phyloP scores from a whole-genome alignment of 2,329 filamentous ascomycete species.

The Colletotrichum sp. region DNA sequence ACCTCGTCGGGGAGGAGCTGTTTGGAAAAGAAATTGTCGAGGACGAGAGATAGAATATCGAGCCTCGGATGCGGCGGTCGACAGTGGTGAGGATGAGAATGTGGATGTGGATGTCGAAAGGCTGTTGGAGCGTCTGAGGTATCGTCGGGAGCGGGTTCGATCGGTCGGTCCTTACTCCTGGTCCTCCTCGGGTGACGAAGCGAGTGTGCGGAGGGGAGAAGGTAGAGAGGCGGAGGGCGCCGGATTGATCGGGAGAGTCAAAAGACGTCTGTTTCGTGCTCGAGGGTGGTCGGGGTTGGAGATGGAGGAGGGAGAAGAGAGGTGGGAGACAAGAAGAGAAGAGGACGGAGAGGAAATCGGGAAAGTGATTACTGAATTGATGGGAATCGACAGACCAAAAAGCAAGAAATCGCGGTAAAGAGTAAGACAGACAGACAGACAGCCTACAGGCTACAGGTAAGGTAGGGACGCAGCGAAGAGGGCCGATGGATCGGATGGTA shows the following conservation, averaged over 20 bases:
- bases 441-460: not conserved
- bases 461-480: not conserved
- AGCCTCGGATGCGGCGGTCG: not conserved
- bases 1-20: not conserved
- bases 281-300: not conserved
- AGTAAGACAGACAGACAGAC: not conserved
- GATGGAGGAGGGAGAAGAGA: not conserved
- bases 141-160: not conserved
- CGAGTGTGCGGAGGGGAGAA: not conserved
- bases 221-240: not conserved
- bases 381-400: constrained; percentile 13
- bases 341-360: not conserved
- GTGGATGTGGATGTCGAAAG: not conserved
- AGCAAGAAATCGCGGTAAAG: constrained; percentile 15
- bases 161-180: not conserved
- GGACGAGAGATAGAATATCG: not conserved
- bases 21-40: not conserved
- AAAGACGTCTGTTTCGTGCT: not conserved
- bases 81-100: not conserved
- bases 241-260: not conserved
- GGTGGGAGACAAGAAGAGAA: not conserved
- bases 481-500: constrained; percentile 15
- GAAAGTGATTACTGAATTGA: constrained; percentile 10
- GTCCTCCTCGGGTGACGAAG: constrained; percentile 10
- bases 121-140: not conserved